These are phyloP conservation scores for Coniferiporia weirii DNA, from an alignment of 1,284 basidiomycete species.

Conservation along the genomic window DNA sequence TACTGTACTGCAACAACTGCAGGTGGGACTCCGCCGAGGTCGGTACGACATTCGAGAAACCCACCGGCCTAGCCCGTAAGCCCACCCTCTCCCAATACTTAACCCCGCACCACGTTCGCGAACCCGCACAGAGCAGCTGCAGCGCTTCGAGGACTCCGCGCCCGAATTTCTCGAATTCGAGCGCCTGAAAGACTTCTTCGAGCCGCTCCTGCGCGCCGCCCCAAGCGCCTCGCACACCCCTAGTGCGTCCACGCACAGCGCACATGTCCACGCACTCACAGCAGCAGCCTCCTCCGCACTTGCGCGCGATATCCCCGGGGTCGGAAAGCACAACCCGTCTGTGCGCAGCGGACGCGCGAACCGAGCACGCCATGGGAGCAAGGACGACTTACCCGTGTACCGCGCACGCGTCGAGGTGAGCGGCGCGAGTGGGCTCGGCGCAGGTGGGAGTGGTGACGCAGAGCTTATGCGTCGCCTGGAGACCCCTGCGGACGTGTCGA, in stretches of 20 bases:
- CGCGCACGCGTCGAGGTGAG: constrained; percentile 61
- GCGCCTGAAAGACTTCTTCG: constrained; percentile 89
- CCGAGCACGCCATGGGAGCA: constrained; percentile 57
- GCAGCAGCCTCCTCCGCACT: constrained; percentile 81
- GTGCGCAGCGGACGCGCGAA: constrained; percentile 45
- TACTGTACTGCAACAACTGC: constrained; percentile 88
- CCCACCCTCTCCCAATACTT: constrained; percentile 5
- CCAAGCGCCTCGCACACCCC: constrained; percentile 49
- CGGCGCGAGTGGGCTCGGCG: constrained; percentile 45
- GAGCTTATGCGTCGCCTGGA: constrained; percentile 64
- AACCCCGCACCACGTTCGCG: constrained; percentile 12
- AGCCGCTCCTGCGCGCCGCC: constrained; percentile 77
- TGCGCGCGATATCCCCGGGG: constrained; percentile 74
- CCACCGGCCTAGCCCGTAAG: constrained; percentile 86
- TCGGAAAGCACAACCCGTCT: constrained; percentile 62
- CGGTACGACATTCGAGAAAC: constrained; percentile 92
- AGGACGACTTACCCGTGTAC: constrained; percentile 72
- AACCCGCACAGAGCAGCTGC: constrained; percentile 66
- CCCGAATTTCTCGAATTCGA: constrained; percentile 87
- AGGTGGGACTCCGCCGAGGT: constrained; percentile 92
- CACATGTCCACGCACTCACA: constrained; percentile 74
- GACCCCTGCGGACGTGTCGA: constrained; percentile 57
- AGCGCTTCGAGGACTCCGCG: constrained; percentile 81
- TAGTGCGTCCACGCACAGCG: constrained; percentile 49
- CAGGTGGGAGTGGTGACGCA: constrained; percentile 60